Base-by-base conservation (phyloP, 305 asterid genomes). In the Petunia hybrid region DNA sequence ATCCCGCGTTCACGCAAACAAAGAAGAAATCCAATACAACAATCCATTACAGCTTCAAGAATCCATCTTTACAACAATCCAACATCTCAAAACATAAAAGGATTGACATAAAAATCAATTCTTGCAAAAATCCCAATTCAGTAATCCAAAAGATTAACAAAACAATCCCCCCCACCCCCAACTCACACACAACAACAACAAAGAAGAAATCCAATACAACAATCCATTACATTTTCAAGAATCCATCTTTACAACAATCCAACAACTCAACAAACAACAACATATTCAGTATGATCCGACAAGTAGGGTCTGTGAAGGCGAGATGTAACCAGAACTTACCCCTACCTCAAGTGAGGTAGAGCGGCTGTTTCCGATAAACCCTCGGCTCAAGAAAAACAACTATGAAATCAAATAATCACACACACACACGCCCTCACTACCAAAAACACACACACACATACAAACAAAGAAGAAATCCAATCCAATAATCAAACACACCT, bases 401-500 rank as follows among this genome's bases (percentile, higher is more conserved):
- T 36, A 53, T 14, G 67, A 36, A 82, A 43, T 22, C 31, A 22
- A 22, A 22, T 22, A 22, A 22, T 22, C 31, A 22, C 31, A 22
- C 31, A 22, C 31, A 22, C 31, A 22, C 31, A 22, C 31, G 0
- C 31, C 31, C 14, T 77, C 22, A 10, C 76, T 59, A 22, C 4
- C 2, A 70, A 81, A 39, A 41, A n/a, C 67, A 70, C 53, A 12
- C 40, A 48, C 65, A 31, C 56, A 78, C 55, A 81, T 71, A 53
- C 36, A 61, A 22, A 16, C 59, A 75, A 46, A 76, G n/a, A 57
- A 1, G 4, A 8, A 77, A 80, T 57, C 4, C 6, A 22, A 22
- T 22, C 31, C 31, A 22, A 53, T 55, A 80, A 83, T 70, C 86
- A 77, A 79, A 51, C 82, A 78, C 48, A 95, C 99, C 99, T 96